Evolutionary conservation across 768 basidiomycete genomes (phyloP).

Genomic region (Boletus coccyginus): DNA sequence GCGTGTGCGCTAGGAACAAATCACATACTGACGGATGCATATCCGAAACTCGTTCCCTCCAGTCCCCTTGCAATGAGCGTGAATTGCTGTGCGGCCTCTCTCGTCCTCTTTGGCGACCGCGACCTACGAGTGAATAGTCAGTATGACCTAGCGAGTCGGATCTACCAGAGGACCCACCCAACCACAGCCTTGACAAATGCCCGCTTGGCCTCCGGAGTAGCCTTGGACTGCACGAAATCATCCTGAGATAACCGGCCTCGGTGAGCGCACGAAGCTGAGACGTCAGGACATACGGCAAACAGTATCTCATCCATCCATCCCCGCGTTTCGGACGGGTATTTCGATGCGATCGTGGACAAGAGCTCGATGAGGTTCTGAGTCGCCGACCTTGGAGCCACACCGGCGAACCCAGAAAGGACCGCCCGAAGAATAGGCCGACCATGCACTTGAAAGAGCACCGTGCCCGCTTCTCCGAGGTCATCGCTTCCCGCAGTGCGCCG

Average conservation of each 20-base stretch:
- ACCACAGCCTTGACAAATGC: slow-evolving; percentile 71
- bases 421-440: slow-evolving; percentile 73
- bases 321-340: slow-evolving; percentile 52
- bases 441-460: slow-evolving; percentile 48
- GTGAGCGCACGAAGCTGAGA: slow-evolving; percentile 2
- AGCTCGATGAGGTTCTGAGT: slow-evolving; percentile 84
- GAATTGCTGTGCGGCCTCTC: slow-evolving; percentile 87
- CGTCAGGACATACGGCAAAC: slow-evolving; percentile 46
- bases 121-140: slow-evolving; percentile 43
- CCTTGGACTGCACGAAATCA: slow-evolving; percentile 72
- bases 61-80: slow-evolving; percentile 80
- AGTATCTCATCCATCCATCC: slow-evolving; percentile 76
- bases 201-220: slow-evolving; percentile 71
- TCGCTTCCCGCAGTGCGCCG: slow-evolving; percentile 62
- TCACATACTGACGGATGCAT: slow-evolving; percentile 63
- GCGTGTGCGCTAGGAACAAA: neutral
- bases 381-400: slow-evolving; percentile 78
- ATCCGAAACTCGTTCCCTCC: slow-evolving; percentile 84
- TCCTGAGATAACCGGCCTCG: slow-evolving; percentile 41
- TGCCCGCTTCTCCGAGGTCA: slow-evolving; percentile 54
- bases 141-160: neutral
- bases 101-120: slow-evolving; percentile 66
- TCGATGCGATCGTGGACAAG: slow-evolving; percentile 61
- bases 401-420: slow-evolving; percentile 76
- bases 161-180: slow-evolving; percentile 43